phyloP scores from a whole-genome alignment of 2,329 filamentous ascomycete genomes.

The Penicillium sp. region DNA sequence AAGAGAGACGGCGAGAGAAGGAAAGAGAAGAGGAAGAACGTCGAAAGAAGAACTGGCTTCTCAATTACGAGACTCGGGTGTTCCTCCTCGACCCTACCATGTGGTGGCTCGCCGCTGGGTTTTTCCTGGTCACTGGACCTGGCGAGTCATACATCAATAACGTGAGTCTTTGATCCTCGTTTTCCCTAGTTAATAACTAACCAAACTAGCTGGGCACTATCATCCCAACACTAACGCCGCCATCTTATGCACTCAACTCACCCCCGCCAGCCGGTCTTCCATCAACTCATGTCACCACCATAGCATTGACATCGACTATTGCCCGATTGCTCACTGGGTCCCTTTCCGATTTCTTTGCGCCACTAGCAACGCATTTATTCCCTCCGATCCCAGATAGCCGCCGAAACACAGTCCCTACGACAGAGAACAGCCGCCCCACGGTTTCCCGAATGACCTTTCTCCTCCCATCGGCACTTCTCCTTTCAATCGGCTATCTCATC shows the following conservation, averaged over 20 bases:
- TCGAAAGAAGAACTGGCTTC: constrained; percentile 81
- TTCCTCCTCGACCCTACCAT: constrained; percentile 89
- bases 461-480: constrained; percentile 69
- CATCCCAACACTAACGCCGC: constrained; percentile 76
- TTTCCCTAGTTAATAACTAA: not conserved
- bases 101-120: constrained; percentile 90
- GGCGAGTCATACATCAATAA: constrained; percentile 99
- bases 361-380: constrained; percentile 61
- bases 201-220: constrained; percentile 70
- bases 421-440: constrained; percentile 45
- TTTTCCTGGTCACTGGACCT: constrained; percentile 89
- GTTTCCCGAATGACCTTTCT: constrained; percentile 80
- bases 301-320: constrained; percentile 86
- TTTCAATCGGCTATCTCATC: constrained; percentile 73
- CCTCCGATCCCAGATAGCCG: constrained; percentile 48
- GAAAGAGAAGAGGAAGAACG: constrained; percentile 55
- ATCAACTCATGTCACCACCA: constrained; percentile 83
- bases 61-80: constrained; percentile 84
- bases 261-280: constrained; percentile 61
- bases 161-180: constrained; percentile 29
- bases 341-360: constrained; percentile 83
- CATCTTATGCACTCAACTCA: constrained; percentile 53
- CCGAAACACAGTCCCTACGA: constrained; percentile 31
- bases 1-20: constrained; percentile 40
- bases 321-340: constrained; percentile 87